Percentiles rank a stretch among this genome's conserved stretches.
Conservation (phyloP, 371 early-diverging fungal genomes). For the Mucor racemosus region DNA sequence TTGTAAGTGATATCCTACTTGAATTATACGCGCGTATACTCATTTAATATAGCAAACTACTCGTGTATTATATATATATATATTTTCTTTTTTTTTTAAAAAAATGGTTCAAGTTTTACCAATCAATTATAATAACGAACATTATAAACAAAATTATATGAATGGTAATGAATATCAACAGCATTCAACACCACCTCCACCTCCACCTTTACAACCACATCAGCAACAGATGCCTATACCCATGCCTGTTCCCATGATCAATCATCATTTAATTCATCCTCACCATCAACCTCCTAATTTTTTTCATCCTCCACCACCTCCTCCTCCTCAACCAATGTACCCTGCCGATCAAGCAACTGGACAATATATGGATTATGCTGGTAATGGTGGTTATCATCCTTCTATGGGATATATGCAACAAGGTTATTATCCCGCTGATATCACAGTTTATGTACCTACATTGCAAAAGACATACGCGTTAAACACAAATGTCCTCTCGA, state of each 20-base stretch:
- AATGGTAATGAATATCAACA: slow-evolving; percentile 26
- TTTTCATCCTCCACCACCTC: slow-evolving; percentile 21
- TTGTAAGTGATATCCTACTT: background rate
- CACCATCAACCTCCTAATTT: slow-evolving; percentile 25
- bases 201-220: slow-evolving; percentile 18
- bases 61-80: background rate
- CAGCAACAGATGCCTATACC: slow-evolving; percentile 40
- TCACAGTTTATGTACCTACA: slow-evolving; percentile 39
- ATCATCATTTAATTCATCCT: slow-evolving; percentile 25
- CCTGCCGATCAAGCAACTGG: slow-evolving; percentile 18
- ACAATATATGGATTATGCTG: slow-evolving; percentile 30
- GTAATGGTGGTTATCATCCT: slow-evolving; percentile 10
- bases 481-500: slow-evolving; percentile 37
- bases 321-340: slow-evolving; percentile 31
- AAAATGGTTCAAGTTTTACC: slow-evolving; percentile 31
- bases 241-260: slow-evolving; percentile 35
- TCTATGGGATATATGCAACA: slow-evolving; percentile 23
- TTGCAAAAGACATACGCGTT: slow-evolving; percentile 39
- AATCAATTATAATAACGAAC: slow-evolving; percentile 31
- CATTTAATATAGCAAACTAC: background rate
- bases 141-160: no score
- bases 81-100: no score
- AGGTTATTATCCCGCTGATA: slow-evolving; percentile 39
- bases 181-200: slow-evolving; percentile 18
- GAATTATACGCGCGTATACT: background rate